Evolutionary conservation across 108 stramenopile genomes (phyloP), one percentile per base, ranked within the genome.

Genomic region (Nannochloropsis gaditana): DNA sequence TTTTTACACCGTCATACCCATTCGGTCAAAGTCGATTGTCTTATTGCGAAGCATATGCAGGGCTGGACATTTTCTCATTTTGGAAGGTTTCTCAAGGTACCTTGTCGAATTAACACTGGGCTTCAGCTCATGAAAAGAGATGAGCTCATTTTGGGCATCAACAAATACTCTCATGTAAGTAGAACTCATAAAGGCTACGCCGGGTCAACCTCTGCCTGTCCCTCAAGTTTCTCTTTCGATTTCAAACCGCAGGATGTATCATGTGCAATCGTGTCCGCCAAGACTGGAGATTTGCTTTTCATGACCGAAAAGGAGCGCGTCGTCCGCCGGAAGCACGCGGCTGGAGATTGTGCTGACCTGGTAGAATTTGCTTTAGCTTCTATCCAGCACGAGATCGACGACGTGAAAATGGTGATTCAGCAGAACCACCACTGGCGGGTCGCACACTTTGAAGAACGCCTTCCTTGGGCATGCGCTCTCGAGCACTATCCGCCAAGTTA

Each of bases 371-470:
- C 94, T 84, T 87, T 95, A 17, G 92, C 93, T 15, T 79, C 84
- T 42, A 86, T 95, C 82, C 92, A 94, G 79, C 88, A 93, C 84
- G 90, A 93, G 80, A 43, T 93, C 44, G 93, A 94, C 43, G 84
- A 91, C 44, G 87, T 95, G 43, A 90, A 92, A 9, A 88, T 87
- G 44, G 94, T 96, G 19, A 93, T 96, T 10, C 90, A 93, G 92
- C 95, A 96, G 90, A 95, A 95, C 93, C 95, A 96, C 90, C 95
- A 95, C 91, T 93, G 94, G 85, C 91, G 96, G 21, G 92, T 95
- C 73, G 82, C 94, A n/a, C 95, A 94, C 2, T 84, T 92, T 44
- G 85, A 91, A 31, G 94, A 93, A 21, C 44, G 79, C 79, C 80
- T 85, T 11, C 84, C 84, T 79, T 85, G 79, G 79, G 59, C 59